Conservation (phyloP, 305 asterid species). For the Solanum aculeatissimum region DNA sequence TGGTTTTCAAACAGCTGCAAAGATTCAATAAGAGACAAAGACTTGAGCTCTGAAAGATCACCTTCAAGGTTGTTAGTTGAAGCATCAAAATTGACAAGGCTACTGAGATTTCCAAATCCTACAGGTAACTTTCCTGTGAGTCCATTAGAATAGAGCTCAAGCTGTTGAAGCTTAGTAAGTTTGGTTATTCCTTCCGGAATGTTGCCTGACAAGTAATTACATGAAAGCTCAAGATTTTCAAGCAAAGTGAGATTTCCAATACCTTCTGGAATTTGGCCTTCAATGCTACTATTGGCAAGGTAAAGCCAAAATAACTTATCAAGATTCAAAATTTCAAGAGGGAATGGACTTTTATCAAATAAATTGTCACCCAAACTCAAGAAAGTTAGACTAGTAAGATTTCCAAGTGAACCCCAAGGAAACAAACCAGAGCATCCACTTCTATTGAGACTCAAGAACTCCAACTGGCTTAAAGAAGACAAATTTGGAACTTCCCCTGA, state of each 20-base stretch:
- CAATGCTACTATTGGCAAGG: slow-evolving; percentile 22
- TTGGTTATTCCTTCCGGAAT: slow-evolving; percentile 28
- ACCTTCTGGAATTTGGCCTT: slow-evolving; percentile 27
- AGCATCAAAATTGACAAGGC: slow-evolving; percentile 15
- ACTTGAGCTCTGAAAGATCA: slow-evolving; percentile 27
- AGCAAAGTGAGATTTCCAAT: slow-evolving; percentile 31
- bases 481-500: slow-evolving; percentile 24
- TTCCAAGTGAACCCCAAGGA: slow-evolving; percentile 30
- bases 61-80: slow-evolving; percentile 22
- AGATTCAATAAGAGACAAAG: slow-evolving; percentile 8
- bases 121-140: slow-evolving; percentile 17
- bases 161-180: slow-evolving; percentile 20
- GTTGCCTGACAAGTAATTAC: slow-evolving; percentile 14
- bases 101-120: slow-evolving; percentile 21
- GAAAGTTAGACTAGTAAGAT: slow-evolving; percentile 17
- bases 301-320: slow-evolving; percentile 29
- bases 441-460: slow-evolving; percentile 14
- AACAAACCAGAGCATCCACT: slow-evolving; percentile 24
- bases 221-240: slow-evolving; percentile 26
- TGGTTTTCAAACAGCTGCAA: slow-evolving; percentile 29
- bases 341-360: slow-evolving; percentile 22
- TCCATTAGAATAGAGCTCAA: slow-evolving; percentile 23
- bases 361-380: slow-evolving; percentile 29
- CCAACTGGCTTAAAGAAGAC: slow-evolving; percentile 14
- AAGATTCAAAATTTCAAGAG: slow-evolving; percentile 20